phyloP scores from a whole-genome alignment of 441 rosid genomes.

The Eutrema salsugineum region DNA sequence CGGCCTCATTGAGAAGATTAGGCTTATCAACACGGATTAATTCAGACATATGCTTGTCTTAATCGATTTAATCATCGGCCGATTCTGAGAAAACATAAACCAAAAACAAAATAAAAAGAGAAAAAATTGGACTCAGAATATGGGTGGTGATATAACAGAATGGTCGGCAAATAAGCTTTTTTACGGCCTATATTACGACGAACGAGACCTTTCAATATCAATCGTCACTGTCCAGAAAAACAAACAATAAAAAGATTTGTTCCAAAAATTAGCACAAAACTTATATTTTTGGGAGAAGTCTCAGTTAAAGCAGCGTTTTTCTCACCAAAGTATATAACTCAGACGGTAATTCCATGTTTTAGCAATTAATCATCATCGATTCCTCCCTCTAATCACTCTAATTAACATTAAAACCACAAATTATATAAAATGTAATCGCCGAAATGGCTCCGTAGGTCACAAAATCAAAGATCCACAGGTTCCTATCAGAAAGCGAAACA shows the following conservation, averaged over 20 bases:
- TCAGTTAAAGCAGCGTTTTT: constrained; percentile 28
- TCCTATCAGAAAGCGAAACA: constrained; percentile 37
- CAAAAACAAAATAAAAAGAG: accelerated
- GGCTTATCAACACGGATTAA: constrained; percentile 42
- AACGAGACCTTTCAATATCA: no score
- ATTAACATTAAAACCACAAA: neutral
- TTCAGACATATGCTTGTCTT: constrained; percentile 97
- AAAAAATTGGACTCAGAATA: constrained; percentile 51
- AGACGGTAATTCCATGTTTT: constrained; percentile 35
- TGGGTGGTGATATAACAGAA: constrained; percentile 49
- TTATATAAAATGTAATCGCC: constrained; percentile 29
- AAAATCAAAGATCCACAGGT: constrained; percentile 25
- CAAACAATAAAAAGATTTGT: neutral
- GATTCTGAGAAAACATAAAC: neutral
- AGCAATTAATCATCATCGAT: constrained; percentile 26
- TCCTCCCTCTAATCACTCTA: neutral
- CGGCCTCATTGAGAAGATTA: constrained; percentile 93
- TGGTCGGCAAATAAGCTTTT: no score
- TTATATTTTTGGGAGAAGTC: neutral
- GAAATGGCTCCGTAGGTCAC: constrained; percentile 27
- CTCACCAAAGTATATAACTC: constrained; percentile 17
- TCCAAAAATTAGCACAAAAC: no score
- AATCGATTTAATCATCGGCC: constrained; percentile 63
- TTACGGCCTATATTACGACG: no score
- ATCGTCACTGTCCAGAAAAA: neutral